Evolutionary conservation across 257 asterid species (phyloP), one percentile per base, ranked within the genome.

Genomic region (Solanum corneliomulleri): DNA sequence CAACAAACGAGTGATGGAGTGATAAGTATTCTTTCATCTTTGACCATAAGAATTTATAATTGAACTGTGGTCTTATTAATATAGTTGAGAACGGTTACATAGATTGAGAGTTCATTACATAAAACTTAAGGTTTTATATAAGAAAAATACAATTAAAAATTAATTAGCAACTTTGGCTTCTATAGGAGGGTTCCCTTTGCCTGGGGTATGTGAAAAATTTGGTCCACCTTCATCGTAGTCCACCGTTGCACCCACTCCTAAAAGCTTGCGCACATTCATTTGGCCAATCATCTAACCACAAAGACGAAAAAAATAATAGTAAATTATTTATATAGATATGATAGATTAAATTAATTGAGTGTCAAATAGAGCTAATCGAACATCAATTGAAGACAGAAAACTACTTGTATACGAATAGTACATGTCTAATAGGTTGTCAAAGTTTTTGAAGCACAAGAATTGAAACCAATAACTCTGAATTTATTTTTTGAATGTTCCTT

Each of bases 191-290:
- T 29, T 88, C 29, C 92, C 90, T 76, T 86, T 86, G 3, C 89
- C 88, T 10, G 90, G 90, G 13, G 82, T 88, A 27, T 88, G 89
- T 39, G 83, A 70, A 27, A 41, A 15, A 56, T 88, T 86, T 3
- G 90, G 75, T 33, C 89, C 88, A 20, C 88, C 84, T 3, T 90
- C 86, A 41, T 85, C 72, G 83, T 90, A 90, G 87, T 90, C 92
- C 75, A 86, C 25, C 27, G 76, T 86, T 71, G 75, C 81, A n/a
- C 75, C 42, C n/a, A 66, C 44, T 9, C 9, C 78, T 29, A 35
- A 47, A 18, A 87, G 86, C 68, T 89, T 87, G 14, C 86, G 85
- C 47, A 49, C 39, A 69, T 83, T 77, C 45, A 56, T 52, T 41
- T 33, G 66, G 37, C 25, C 14, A 75, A 13, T 75, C 56, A 37